Percentiles rank a stretch among this genome's conserved stretches.
Conservation (phyloP, 306 rosid species). For the Sicyos baderoa region DNA sequence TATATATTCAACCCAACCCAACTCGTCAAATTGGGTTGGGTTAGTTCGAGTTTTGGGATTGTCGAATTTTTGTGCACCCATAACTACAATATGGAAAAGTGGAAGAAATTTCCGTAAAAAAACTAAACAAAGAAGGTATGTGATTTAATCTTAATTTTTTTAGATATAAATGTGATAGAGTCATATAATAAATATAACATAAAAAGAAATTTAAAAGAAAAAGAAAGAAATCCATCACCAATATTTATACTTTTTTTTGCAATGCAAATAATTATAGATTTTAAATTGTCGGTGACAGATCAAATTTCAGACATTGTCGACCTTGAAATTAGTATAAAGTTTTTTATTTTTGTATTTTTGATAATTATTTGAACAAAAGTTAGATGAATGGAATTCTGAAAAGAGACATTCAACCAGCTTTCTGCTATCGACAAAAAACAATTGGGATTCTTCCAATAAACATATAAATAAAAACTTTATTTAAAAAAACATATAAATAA, state of each 20-base stretch:
- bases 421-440: not conserved
- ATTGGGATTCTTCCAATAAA: not conserved
- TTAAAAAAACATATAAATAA: too few species aligned
- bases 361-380: not conserved
- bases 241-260: too few species aligned
- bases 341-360: not conserved
- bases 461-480: too few species aligned
- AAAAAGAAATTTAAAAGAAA: not conserved
- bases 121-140: too few species aligned
- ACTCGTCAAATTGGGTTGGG: too few species aligned
- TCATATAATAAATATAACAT: not conserved
- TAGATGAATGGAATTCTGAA: not conserved
- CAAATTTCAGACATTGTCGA: not conserved
- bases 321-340: not conserved
- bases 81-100: too few species aligned
- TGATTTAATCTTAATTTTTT: too few species aligned
- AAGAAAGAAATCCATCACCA: not conserved
- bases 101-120: too few species aligned
- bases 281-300: constrained; percentile 10
- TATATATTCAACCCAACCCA: too few species aligned
- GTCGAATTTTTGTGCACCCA: too few species aligned
- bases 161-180: not conserved
- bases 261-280: not conserved
- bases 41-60: too few species aligned
- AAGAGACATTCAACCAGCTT: constrained; percentile 13